Evolutionary conservation across 2,329 filamentous ascomycete species (phyloP).

Genomic region (Colletotrichum tofieldiae): DNA sequence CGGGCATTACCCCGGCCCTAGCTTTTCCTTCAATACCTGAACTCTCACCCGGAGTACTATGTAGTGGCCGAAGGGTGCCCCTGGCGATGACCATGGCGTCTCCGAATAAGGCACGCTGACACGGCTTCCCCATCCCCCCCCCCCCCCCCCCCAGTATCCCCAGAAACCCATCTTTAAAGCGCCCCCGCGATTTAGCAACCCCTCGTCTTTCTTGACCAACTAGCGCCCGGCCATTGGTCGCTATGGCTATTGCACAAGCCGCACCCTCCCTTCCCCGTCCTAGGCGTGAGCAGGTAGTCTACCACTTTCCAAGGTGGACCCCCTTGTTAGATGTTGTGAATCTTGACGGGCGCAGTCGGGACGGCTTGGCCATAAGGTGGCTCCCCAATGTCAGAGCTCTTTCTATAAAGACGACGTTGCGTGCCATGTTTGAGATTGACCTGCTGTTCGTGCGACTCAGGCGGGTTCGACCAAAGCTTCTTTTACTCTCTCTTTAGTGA

Average conservation of each 20-base stretch:
- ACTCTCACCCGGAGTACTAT: constrained; percentile 15
- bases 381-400: not conserved
- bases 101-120: constrained; percentile 4
- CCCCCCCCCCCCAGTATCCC: constrained; percentile 18
- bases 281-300: constrained; percentile 22
- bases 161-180: constrained; percentile 31
- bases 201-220: constrained; percentile 21
- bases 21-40: not conserved
- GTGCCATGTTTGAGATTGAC: not conserved
- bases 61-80: constrained; percentile 6
- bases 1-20: constrained; percentile 27
- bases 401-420: constrained; percentile 37
- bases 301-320: constrained; percentile 25
- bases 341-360: constrained; percentile 26
- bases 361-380: not conserved
- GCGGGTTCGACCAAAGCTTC: constrained; percentile 22
- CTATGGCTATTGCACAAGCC: constrained; percentile 1
- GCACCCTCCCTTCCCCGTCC: not conserved
- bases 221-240: constrained; percentile 22
- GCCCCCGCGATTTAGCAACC: constrained; percentile 36
- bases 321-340: constrained; percentile 4
- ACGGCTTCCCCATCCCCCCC: constrained; percentile 23
- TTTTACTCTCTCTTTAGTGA: constrained; percentile 4
- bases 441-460: constrained; percentile 8
- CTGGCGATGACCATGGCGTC: not conserved